Conservation (phyloP, 2,329 filamentous ascomycete species). For the Fusarium agapanthi region DNA sequence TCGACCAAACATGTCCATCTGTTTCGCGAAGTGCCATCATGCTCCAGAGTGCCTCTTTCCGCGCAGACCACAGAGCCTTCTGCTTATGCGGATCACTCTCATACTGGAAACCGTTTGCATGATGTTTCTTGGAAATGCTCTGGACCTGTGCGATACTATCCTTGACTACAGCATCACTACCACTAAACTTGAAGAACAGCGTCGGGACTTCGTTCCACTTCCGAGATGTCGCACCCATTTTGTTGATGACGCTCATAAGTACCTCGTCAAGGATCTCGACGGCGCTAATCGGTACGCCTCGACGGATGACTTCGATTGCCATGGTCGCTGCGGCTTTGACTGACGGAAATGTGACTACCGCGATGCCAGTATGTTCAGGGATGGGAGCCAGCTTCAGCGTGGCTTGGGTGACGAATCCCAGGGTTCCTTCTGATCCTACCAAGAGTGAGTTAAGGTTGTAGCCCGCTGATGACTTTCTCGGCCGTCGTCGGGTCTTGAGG, state of each 20-base stretch:
- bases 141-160: constrained; percentile 77
- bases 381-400: constrained; percentile 82
- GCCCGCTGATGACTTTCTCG: constrained; percentile 81
- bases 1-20: constrained; percentile 74
- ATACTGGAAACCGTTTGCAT: constrained; percentile 58
- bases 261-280: constrained; percentile 91
- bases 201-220: constrained; percentile 80
- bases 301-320: constrained; percentile 76
- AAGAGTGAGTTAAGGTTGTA: constrained; percentile 86
- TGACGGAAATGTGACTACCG: constrained; percentile 79
- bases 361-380: constrained; percentile 78
- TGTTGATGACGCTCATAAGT: constrained; percentile 84
- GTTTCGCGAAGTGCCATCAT: constrained; percentile 73
- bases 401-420: constrained; percentile 83
- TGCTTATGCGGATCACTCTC: constrained; percentile 76
- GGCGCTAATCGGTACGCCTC: constrained; percentile 75
- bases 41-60: constrained; percentile 84
- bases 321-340: constrained; percentile 79
- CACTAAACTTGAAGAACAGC: constrained; percentile 86
- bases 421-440: constrained; percentile 81
- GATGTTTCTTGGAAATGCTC: not conserved
- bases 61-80: constrained; percentile 80
- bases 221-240: constrained; percentile 71
- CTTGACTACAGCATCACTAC: constrained; percentile 76
- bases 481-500: constrained; percentile 79